Evolutionary conservation across 177 flowering plant genomes (phyloP).

Genomic region (Vitis hybrid): DNA sequence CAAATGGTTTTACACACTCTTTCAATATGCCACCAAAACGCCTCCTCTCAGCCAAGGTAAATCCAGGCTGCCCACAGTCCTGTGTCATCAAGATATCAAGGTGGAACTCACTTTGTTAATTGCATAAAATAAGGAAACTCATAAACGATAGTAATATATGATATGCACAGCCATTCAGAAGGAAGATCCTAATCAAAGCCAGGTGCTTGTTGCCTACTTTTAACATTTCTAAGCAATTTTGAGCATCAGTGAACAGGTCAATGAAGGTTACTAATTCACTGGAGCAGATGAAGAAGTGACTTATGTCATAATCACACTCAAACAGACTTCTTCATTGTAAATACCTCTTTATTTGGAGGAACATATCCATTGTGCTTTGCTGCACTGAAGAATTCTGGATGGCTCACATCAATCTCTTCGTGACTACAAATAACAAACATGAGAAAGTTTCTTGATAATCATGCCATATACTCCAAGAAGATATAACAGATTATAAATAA

Average conservation of each 20-base stretch:
- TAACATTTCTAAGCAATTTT: not conserved
- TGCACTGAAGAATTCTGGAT: slow-evolving; percentile 86
- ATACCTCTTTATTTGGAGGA: slow-evolving; percentile 96
- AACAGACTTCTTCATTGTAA: not conserved
- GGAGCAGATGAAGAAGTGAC: not conserved
- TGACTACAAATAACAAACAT: slow-evolving; percentile 58
- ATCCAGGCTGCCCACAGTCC: slow-evolving; percentile 99
- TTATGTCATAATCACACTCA: slow-evolving; percentile 1
- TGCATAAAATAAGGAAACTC: not conserved
- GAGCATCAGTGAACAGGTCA: not conserved
- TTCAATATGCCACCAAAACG: slow-evolving; percentile 74
- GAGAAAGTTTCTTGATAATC: not conserved
- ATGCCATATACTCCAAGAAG: no score
- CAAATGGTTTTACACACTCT: slow-evolving; percentile 44
- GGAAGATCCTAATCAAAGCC: not conserved
- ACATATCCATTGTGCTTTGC: slow-evolving; percentile 84
- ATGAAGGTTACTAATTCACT: no score
- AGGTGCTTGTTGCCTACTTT: not conserved
- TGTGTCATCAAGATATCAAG: slow-evolving; percentile 33
- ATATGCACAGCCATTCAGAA: not conserved
- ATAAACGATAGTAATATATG: not conserved
- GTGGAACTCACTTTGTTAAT: not conserved
- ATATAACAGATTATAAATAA: not conserved
- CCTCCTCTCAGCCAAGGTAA: slow-evolving; percentile 81
- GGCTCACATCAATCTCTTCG: slow-evolving; percentile 95